These are phyloP conservation scores for Pseudogymnoascus sp. DNA, from an alignment of 2,329 filamentous ascomycete genomes.

Conservation along the genomic window DNA sequence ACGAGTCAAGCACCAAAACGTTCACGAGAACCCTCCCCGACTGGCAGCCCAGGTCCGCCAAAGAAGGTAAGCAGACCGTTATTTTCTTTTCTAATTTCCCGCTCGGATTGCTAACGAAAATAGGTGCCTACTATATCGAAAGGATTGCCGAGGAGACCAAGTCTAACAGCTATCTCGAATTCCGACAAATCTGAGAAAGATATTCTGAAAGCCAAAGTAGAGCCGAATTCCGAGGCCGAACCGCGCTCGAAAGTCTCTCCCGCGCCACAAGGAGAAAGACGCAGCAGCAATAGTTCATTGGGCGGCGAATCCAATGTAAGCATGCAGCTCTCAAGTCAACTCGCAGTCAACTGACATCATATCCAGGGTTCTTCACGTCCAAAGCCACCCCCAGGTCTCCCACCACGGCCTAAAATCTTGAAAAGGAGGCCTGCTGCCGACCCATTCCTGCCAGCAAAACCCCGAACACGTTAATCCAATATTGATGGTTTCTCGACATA, in stretches of 20 bases:
- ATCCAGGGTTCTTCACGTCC: not conserved
- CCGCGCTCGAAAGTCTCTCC: not conserved
- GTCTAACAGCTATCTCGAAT: not conserved
- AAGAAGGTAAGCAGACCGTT: not conserved
- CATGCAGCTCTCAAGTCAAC: not conserved
- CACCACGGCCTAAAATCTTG: not conserved
- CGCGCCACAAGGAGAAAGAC: not conserved
- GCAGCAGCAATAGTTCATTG: not conserved
- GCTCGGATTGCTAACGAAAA: not conserved
- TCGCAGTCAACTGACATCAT: not conserved
- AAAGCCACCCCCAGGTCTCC: not conserved
- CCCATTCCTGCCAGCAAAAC: constrained; percentile 1
- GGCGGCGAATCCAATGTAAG: not conserved
- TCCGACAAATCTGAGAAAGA: not conserved
- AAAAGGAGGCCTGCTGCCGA: not conserved
- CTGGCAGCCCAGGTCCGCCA: not conserved
- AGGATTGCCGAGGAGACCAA: not conserved
- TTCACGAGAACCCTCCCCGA: not conserved
- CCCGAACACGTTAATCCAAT: not conserved
- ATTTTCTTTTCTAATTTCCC: not conserved
- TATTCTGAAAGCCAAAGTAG: not conserved
- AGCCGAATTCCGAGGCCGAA: constrained; percentile 1
- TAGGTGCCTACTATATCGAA: not conserved
- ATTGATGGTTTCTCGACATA: not conserved
- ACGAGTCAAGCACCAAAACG: not conserved